phyloP scores from a whole-genome alignment of 345 rosid species.

The Citrus unshiu region DNA sequence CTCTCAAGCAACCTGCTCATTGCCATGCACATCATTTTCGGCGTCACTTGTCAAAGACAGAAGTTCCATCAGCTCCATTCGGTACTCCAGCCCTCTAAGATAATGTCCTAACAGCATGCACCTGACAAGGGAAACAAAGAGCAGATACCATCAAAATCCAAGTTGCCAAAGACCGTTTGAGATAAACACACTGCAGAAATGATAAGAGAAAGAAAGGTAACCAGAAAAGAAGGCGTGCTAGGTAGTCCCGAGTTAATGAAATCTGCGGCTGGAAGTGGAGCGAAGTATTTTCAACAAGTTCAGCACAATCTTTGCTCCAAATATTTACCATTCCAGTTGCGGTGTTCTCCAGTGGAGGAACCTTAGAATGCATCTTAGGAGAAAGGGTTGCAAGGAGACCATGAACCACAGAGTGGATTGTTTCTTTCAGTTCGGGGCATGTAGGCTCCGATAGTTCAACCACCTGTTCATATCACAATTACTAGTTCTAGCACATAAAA shows the following conservation, averaged over 20 bases:
- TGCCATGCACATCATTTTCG: slow-evolving; percentile 35
- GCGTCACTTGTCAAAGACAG: slow-evolving; percentile 45
- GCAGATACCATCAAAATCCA: not conserved
- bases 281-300: slow-evolving; percentile 77
- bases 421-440: slow-evolving; percentile 65
- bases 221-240: slow-evolving; percentile 97
- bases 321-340: slow-evolving; percentile 41
- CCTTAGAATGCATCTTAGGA: slow-evolving; percentile 79
- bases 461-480: slow-evolving; percentile 46
- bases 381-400: slow-evolving; percentile 96
- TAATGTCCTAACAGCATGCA: slow-evolving; percentile 93
- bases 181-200: not conserved
- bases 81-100: slow-evolving; percentile 84
- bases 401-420: slow-evolving; percentile 75
- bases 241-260: slow-evolving; percentile 80
- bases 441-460: slow-evolving; percentile 95
- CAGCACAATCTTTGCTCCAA: slow-evolving; percentile 64
- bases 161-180: not conserved
- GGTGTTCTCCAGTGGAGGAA: slow-evolving; percentile 56
- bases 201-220: slow-evolving; percentile 25
- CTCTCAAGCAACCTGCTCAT: slow-evolving; percentile 34
- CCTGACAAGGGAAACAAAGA: slow-evolving; percentile 36
- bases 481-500: not conserved
- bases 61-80: slow-evolving; percentile 79
- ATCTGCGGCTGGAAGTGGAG: slow-evolving; percentile 81